Base-by-base conservation (phyloP, 441 rosid species). In the Erodium texanum region DNA sequence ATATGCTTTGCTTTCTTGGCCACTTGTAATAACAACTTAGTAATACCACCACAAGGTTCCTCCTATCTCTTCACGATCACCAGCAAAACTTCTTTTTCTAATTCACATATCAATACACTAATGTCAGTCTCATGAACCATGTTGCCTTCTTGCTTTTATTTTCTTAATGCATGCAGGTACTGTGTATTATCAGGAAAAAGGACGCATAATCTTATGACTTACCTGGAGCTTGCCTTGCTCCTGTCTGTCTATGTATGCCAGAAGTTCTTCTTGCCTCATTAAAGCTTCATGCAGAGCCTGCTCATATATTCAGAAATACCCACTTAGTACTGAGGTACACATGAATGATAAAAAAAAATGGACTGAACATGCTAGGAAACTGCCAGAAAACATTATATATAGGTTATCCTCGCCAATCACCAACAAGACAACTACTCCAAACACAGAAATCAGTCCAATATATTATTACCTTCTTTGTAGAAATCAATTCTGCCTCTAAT, bases 191-290 rank as follows among this genome's bases (percentile, higher is more conserved):
- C 29, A 27, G 29, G 29, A 27, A 27, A 27, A 27, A 64, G 41
- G 24, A 41, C 11, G 19, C 38, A n/a, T 67, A 66, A 43, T 65
- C 62, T 19, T 27, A 24, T 11, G 43, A 70, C 85, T 0, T 76
- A 95, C 98, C 88, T 79, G 81, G 43, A 65, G 73, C 69, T 79
- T 86, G 74, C 88, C 96, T 75, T 81, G 87, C 76, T 81, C 90
- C 79, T 93, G 94, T 62, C 92, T 75, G 75, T 93, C 97, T 65
- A 93, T 87, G 74, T 89, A 90, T 1, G 93, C 97, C n/a, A 90
- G 94, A 73, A 90, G 74, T 67, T 93, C 98, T 74, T 94, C 99
- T 80, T 92, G 99, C 80, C 83, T 87, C 92, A 94, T 92, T 68
- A 86, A 79, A 71, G 98, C 92, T 66, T 93, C 94, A 69, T 87